Evolutionary conservation across 2,329 filamentous ascomycete genomes (phyloP), one percentile per base, ranked within the genome.

Genomic region (Didymella arachidicola): DNA sequence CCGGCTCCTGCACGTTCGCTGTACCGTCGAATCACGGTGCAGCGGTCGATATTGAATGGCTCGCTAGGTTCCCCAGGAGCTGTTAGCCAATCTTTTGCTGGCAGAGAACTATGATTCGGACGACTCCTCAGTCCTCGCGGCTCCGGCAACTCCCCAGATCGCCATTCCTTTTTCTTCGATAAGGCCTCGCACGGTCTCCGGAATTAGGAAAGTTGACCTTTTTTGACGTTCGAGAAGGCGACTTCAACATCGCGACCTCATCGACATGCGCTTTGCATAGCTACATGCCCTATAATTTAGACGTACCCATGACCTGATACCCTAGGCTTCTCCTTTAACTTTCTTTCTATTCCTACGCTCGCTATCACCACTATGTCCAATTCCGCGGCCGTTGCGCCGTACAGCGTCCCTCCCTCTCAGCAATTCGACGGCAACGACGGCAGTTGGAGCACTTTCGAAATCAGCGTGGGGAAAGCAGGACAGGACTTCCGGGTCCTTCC

Each of bases 361-460:
- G 56, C 29, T 59, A 50, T 46, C 19, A 36, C 41, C 26, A 54
- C 54, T 34, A 59, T 59, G 56, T 43, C 66, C 63, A 36, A 27
- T 71, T 73, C 61, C 11, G 43, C 59, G 42, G 51, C 63, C 18
- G 62, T 67, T 19, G 42, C 56, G 53, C 73, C 73, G 10, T 76
- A 75, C 59, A 67, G 68, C 30, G 70, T 77, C 12, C 73, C 70
- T 30, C 65, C 71, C 6, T 72, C 73, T 25, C 60, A 71, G 47
- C 55, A 70, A 27, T 78, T 77, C 60, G 76, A 79, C 36, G 78
- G 78, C 47, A 73, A 77, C 53, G 77, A 80, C 66, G 78, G 78
- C 2, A 64, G 57, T 43, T 80, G 78, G 78, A 78, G 75, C 44
- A 77, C 77, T 2, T 80, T 80, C 63, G 67, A 70, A n/a, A 67